A percentile compares a stretch with the other conserved stretches of the same genome.
Evolutionary conservation across 768 basidiomycete genomes (phyloP).

Genomic region (Lactarius tabidus): DNA sequence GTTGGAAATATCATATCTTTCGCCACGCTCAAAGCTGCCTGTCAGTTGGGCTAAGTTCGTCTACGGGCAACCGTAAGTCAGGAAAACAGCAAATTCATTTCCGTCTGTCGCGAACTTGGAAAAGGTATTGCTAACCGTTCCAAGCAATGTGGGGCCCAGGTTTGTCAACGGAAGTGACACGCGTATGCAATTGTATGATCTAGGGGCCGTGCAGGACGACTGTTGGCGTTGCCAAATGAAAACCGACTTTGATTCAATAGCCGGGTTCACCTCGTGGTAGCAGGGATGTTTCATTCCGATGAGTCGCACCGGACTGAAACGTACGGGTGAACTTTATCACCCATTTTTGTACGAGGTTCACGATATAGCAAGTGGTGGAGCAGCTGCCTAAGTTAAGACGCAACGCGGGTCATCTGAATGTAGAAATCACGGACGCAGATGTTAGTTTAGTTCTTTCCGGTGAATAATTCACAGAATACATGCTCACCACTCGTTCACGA

Average conservation of each 20-base stretch:
- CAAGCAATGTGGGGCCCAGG: not conserved
- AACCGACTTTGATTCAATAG: not conserved
- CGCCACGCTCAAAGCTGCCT: slow-evolving; percentile 8
- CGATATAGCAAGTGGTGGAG: not conserved
- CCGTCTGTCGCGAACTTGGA: slow-evolving; percentile 11
- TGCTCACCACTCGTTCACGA: not conserved
- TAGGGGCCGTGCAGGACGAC: not conserved
- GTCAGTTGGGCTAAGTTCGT: not conserved
- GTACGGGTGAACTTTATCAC: not conserved
- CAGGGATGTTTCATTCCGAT: not conserved
- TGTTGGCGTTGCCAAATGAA: slow-evolving; percentile 11
- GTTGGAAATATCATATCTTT: slow-evolving; percentile 4
- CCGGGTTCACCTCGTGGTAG: not conserved
- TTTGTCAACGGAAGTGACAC: not conserved
- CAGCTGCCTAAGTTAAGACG: not conserved
- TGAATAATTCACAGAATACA: not conserved
- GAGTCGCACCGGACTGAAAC: not conserved
- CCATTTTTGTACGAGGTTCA: not conserved
- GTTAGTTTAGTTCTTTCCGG: not conserved
- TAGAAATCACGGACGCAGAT: not conserved
- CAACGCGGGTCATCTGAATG: not conserved
- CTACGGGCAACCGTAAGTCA: not conserved
- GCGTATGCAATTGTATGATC: slow-evolving; percentile 10
- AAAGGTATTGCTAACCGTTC: slow-evolving; percentile 3
- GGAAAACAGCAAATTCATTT: slow-evolving; percentile 4